Conservation (phyloP, 495 filamentous ascomycete genomes). For the Staphylotrichum longicolle region DNA sequence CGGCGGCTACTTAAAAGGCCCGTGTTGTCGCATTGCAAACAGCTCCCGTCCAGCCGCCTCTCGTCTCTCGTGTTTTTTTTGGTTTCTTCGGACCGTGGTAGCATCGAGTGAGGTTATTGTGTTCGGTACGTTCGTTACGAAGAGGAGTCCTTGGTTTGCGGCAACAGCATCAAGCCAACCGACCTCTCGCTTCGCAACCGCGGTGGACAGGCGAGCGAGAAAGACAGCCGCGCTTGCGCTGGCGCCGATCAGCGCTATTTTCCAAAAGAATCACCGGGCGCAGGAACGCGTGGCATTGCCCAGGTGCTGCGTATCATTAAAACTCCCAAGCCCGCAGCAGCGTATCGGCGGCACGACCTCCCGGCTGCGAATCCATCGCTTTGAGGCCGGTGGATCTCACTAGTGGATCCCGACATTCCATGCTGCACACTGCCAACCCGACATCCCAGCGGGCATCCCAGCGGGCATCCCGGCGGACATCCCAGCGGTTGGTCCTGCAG, state of each 20-base stretch:
- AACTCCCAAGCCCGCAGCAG: background rate
- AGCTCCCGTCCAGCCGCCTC: background rate
- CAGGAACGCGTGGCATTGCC: background rate
- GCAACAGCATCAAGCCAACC: background rate
- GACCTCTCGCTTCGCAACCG: conserved; percentile 3
- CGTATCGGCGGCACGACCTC: conserved; percentile 30
- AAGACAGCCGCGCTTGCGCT: background rate
- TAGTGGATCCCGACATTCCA: conserved; percentile 4
- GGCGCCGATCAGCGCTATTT: background rate
- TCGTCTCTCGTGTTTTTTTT: too few species aligned
- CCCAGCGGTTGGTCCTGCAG: conserved; percentile 18
- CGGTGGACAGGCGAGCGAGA: background rate
- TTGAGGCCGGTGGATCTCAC: conserved; percentile 17
- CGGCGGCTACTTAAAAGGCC: conserved; percentile 5
- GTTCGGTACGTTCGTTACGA: too few species aligned
- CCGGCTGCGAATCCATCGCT: conserved; percentile 19
- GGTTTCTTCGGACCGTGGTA: too few species aligned
- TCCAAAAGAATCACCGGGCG: conserved; percentile 2
- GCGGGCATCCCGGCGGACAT: too few species aligned
- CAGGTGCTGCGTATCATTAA: background rate
- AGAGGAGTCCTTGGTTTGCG: too few species aligned
- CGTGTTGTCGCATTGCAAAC: background rate
- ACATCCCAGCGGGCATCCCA: background rate
- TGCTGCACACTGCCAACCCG: background rate
- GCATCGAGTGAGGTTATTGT: too few species aligned